Evolutionary conservation across 2,329 filamentous ascomycete genomes (phyloP).

Genomic region (Arachnopeziza araneosa): DNA sequence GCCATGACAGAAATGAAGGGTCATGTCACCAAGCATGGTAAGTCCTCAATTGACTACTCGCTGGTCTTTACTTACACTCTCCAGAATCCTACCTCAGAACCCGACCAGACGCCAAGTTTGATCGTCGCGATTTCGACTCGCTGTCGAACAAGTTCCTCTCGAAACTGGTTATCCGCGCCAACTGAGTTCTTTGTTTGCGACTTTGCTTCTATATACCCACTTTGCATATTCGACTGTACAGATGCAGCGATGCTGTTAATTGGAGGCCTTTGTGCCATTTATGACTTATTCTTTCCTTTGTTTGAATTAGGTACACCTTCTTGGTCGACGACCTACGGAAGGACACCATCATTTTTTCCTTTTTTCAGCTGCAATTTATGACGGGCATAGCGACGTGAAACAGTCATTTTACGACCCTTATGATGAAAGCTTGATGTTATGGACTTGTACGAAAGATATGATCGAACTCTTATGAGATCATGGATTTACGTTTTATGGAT

Average conservation of each 20-base stretch:
- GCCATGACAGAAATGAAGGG: constrained; percentile 93
- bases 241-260: constrained; percentile 23
- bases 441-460: constrained; percentile 24
- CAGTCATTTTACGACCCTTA: constrained; percentile 23
- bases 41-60: constrained; percentile 33
- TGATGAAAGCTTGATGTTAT: constrained; percentile 17
- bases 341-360: constrained; percentile 15
- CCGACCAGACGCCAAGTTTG: constrained; percentile 72
- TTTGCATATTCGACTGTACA: constrained; percentile 28
- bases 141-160: constrained; percentile 96
- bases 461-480: constrained; percentile 24
- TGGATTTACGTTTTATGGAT: constrained; percentile 24
- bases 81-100: constrained; percentile 81
- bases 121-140: constrained; percentile 88
- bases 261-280: constrained; percentile 15
- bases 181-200: constrained; percentile 44
- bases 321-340: constrained; percentile 11
- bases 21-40: constrained; percentile 91
- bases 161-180: constrained; percentile 91
- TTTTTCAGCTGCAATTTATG: constrained; percentile 9
- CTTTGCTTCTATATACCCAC: constrained; percentile 26
- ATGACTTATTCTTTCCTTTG: constrained; percentile 20
- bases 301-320: constrained; percentile 14
- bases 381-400: constrained; percentile 25
- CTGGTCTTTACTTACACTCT: constrained; percentile 35